phyloP scores from a whole-genome alignment of 441 rosid genomes.

The Adansonia grandidieri region DNA sequence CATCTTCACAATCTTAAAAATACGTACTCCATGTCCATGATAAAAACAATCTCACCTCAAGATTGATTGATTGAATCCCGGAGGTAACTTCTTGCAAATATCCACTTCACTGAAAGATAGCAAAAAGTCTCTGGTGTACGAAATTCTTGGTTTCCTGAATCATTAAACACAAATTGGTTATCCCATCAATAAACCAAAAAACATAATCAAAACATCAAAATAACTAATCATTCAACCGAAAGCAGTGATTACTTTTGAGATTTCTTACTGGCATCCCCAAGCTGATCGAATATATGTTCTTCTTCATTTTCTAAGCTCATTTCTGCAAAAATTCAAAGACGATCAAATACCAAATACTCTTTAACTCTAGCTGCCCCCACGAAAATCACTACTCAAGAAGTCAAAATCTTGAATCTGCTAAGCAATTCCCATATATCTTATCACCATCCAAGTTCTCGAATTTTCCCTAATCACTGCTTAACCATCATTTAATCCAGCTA shows the following conservation, averaged over 20 bases:
- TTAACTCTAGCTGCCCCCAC: neutral
- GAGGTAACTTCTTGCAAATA: constrained; percentile 71
- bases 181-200: neutral
- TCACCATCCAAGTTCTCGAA: neutral
- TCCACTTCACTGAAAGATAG: constrained; percentile 73
- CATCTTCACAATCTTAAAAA: neutral
- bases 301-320: constrained; percentile 73
- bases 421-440: constrained; percentile 24
- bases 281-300: constrained; percentile 45
- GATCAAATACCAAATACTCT: constrained; percentile 13
- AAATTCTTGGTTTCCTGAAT: constrained; percentile 62
- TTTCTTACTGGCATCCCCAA: constrained; percentile 37
- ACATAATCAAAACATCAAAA: neutral
- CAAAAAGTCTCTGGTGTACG: constrained; percentile 73
- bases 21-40: neutral
- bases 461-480: constrained; percentile 13
- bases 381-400: constrained; percentile 24
- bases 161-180: constrained; percentile 25
- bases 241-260: constrained; percentile 44
- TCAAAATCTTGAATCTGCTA: constrained; percentile 18
- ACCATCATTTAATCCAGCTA: constrained; percentile 40
- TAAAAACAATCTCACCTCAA: constrained; percentile 49
- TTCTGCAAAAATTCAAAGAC: constrained; percentile 30
- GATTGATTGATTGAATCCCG: constrained; percentile 60
- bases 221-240: constrained; percentile 20